phyloP scores from a whole-genome alignment of 2,329 filamentous ascomycete genomes.

The Penicillium concentricum region DNA sequence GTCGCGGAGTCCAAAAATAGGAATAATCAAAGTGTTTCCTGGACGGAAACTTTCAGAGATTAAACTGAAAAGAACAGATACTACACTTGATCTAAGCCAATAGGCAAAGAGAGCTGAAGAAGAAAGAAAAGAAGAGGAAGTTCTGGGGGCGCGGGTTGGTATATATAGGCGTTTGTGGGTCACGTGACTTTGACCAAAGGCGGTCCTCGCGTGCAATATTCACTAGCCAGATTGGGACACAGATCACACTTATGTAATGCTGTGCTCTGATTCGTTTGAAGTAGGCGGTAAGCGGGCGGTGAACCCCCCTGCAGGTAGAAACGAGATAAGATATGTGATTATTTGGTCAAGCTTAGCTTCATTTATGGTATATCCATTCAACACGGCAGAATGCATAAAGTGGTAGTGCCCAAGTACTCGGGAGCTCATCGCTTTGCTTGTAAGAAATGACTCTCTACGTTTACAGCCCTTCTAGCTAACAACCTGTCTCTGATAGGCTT shows the following conservation, averaged over 20 bases:
- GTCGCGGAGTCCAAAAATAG: conserved; percentile 64
- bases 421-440: conserved; percentile 47
- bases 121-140: conserved; percentile 43
- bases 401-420: conserved; percentile 34
- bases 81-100: conserved; percentile 86
- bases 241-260: background rate
- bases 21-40: conserved; percentile 74
- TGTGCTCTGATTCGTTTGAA: background rate
- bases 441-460: conserved; percentile 20
- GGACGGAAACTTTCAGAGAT: conserved; percentile 79
- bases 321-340: background rate
- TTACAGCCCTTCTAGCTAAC: background rate
- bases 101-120: conserved; percentile 52
- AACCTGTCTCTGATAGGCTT: conserved; percentile 31
- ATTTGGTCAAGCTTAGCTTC: background rate
- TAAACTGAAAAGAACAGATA: conserved; percentile 98
- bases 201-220: background rate
- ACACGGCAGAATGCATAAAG: conserved; percentile 35
- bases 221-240: background rate
- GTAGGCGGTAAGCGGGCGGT: background rate
- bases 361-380: background rate
- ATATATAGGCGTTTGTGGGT: background rate
- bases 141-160: conserved; percentile 2
- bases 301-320: background rate
- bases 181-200: background rate